phyloP scores from a whole-genome alignment of 2,329 filamentous ascomycete genomes.

The Elsinoe australis region DNA sequence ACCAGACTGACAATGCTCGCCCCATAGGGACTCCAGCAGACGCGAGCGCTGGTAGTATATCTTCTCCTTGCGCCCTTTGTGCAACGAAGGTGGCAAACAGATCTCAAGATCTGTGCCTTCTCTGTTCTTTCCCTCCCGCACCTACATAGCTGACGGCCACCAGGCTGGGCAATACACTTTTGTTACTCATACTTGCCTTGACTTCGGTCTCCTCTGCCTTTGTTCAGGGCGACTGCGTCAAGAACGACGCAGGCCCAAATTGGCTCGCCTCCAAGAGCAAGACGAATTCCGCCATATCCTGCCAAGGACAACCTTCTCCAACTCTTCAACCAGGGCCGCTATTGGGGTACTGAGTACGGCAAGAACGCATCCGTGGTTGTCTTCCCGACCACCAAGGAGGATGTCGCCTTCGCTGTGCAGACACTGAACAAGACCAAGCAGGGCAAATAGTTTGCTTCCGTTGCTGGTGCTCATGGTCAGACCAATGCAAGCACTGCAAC shows the following conservation, averaged over 20 bases:
- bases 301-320: constrained; percentile 18
- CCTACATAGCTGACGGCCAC: not conserved
- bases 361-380: constrained; percentile 18
- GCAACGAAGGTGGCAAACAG: too few relatives aligned
- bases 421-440: constrained; percentile 14
- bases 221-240: constrained; percentile 18
- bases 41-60: not conserved
- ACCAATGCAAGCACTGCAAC: constrained; percentile 19
- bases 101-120: not conserved
- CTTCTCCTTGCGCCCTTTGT: not conserved
- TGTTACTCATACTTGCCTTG: constrained; percentile 2
- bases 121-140: not conserved
- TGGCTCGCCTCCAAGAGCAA: constrained; percentile 15
- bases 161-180: not conserved
- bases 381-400: constrained; percentile 18
- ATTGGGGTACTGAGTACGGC: constrained; percentile 19
- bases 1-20: not conserved
- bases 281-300: constrained; percentile 17
- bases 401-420: constrained; percentile 17
- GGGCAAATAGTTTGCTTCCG: constrained; percentile 18
- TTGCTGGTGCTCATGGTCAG: constrained; percentile 20
- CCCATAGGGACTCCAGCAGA: not conserved
- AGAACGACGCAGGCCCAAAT: constrained; percentile 15
- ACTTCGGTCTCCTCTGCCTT: constrained; percentile 7
- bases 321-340: constrained; percentile 13